Conservation (phyloP, 2,329 filamentous ascomycete genomes). For the Parastagonospora nodorum region DNA sequence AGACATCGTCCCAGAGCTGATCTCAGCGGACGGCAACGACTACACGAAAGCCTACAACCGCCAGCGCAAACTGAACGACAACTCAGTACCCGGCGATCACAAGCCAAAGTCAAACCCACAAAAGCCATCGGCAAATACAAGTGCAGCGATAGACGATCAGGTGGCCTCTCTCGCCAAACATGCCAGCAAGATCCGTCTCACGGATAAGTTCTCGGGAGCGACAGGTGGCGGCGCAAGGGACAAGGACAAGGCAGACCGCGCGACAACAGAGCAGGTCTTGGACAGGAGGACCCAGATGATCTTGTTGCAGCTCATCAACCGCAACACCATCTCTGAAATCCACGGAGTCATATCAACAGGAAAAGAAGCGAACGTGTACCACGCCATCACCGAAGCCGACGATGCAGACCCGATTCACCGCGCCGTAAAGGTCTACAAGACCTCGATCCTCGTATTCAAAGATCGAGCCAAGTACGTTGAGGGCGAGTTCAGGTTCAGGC, state of each 20-base stretch:
- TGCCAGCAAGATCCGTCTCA: slow-evolving; percentile 82
- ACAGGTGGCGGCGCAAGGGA: slow-evolving; percentile 55
- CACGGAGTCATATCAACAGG: slow-evolving; percentile 95
- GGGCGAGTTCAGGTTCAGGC: slow-evolving; percentile 89
- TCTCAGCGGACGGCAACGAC: slow-evolving; percentile 66
- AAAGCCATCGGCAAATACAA: slow-evolving; percentile 74
- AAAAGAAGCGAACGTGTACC: slow-evolving; percentile 98
- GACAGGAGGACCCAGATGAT: slow-evolving; percentile 96
- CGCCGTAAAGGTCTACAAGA: slow-evolving; percentile 99
- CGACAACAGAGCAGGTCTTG: slow-evolving; percentile 91
- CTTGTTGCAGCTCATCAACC: slow-evolving; percentile 92
- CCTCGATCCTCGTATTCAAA: slow-evolving; percentile 95
- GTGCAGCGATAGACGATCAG: slow-evolving; percentile 82
- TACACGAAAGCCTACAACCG: slow-evolving; percentile 89
- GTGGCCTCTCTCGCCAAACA: slow-evolving; percentile 83
- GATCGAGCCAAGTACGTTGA: slow-evolving; percentile 95
- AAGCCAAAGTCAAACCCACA: slow-evolving; percentile 74
- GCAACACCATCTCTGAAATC: slow-evolving; percentile 84
- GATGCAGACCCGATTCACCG: slow-evolving; percentile 64
- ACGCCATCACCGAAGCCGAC: slow-evolving; percentile 69
- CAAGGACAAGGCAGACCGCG: slow-evolving; percentile 89
- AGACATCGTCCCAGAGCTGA: slow-evolving; percentile 60
- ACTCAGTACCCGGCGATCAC: slow-evolving; percentile 54
- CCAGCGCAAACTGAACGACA: slow-evolving; percentile 70
- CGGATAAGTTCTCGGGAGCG: slow-evolving; percentile 61